These are phyloP conservation scores for Wallacemonas sp. DNA, from an alignment of 208 protist genomes.

Conservation along the genomic window DNA sequence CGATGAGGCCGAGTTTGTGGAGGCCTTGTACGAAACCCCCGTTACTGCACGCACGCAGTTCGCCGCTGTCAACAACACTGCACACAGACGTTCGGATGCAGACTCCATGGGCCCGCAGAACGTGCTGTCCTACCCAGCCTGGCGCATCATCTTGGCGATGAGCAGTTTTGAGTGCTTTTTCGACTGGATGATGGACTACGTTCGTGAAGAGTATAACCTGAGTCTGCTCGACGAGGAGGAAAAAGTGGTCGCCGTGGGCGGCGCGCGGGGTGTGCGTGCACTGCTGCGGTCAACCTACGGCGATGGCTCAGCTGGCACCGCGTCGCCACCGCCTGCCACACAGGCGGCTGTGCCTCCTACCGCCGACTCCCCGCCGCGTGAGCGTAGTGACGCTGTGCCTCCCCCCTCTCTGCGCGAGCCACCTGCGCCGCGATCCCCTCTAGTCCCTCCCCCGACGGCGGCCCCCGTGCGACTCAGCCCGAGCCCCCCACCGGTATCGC, in stretches of 20 bases:
- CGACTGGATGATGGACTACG: conserved; percentile 82
- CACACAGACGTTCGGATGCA: not conserved
- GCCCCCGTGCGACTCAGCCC: not conserved
- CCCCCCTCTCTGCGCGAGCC: too few relatives aligned
- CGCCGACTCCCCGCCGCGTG: too few relatives aligned
- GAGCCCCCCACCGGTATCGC: not conserved
- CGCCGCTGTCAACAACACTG: not conserved
- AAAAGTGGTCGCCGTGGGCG: conserved; percentile 40
- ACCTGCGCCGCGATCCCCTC: too few relatives aligned
- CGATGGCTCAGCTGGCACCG: not conserved
- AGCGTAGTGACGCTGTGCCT: too few relatives aligned
- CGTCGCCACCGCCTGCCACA: not conserved
- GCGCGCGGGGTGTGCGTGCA: conserved; percentile 66
- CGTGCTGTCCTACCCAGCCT: conserved; percentile 76
- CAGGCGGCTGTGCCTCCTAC: not conserved
- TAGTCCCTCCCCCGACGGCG: not conserved
- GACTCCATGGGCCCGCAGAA: conserved; percentile 18
- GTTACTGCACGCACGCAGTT: conserved; percentile 15
- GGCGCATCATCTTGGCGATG: conserved; percentile 74
- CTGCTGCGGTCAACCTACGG: conserved; percentile 58
- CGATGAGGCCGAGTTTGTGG: conserved; percentile 76
- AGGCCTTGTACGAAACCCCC: conserved; percentile 68
- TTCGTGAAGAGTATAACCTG: conserved; percentile 77
- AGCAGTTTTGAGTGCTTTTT: conserved; percentile 82
- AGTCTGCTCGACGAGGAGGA: conserved; percentile 11